These are phyloP conservation scores for Melastoma malabathricum DNA, from an alignment of 345 rosid genomes.

Conservation along the genomic window DNA sequence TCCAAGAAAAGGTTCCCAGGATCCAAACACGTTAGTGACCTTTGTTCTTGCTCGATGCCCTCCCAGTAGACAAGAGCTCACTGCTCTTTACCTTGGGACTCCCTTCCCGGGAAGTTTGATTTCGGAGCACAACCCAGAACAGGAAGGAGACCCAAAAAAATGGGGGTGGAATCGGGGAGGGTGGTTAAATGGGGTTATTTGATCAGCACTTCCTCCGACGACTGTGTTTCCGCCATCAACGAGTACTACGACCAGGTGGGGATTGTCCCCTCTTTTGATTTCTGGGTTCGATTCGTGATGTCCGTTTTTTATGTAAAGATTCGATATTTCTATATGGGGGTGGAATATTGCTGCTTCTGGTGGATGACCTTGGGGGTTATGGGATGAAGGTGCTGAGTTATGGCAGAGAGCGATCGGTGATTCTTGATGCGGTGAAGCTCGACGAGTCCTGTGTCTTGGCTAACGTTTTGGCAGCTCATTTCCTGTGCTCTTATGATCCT, in stretches of 20 bases:
- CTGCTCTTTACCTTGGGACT: too few species aligned
- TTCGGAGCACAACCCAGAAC: too few species aligned
- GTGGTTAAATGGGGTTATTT: slow-evolving; percentile 22
- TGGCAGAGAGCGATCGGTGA: slow-evolving; percentile 56
- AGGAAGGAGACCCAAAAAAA: too few species aligned
- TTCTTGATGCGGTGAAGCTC: slow-evolving; percentile 40
- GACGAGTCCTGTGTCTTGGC: slow-evolving; percentile 68
- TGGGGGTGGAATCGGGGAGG: too few species aligned
- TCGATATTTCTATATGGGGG: background rate
- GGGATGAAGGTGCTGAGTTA: slow-evolving; percentile 47
- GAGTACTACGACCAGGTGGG: slow-evolving; percentile 57
- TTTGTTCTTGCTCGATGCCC: too few species aligned
- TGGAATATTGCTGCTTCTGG: background rate
- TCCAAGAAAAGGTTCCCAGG: too few species aligned
- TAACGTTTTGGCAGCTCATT: slow-evolving; percentile 70
- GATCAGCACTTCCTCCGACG: slow-evolving; percentile 47
- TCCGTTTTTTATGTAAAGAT: too few species aligned
- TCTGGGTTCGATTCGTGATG: background rate
- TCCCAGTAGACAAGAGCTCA: too few species aligned
- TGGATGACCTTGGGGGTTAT: background rate
- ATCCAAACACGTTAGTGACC: too few species aligned
- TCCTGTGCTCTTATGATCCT: slow-evolving; percentile 32
- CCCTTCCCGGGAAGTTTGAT: too few species aligned
- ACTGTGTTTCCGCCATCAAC: slow-evolving; percentile 55
- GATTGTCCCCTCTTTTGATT: background rate